Base-by-base conservation (phyloP, 106 monocot species). In the Dendrobium chrysotoxum region DNA sequence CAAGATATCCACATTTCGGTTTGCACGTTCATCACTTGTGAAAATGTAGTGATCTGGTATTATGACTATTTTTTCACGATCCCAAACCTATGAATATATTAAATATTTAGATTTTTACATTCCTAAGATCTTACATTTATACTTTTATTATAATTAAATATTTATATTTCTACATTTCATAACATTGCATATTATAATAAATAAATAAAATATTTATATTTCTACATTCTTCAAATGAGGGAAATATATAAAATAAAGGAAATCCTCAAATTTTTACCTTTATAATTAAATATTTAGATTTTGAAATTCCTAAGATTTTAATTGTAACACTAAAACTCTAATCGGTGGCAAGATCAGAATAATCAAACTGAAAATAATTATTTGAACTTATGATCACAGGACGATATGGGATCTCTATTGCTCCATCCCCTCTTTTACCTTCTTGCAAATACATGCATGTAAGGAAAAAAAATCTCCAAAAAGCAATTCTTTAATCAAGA, bases 41-140 rank as follows among this genome's bases (percentile, higher is more conserved):
- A 98, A 98, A 53, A 94, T 98, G 84, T 98, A 98, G 78, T 98
- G 97, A 83, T 98, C 97, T 68, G 97, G 97, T 82, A 98, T 98
- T 40, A 98, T 89, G 25, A 98, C 89, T 79, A 98, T 86, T 84
- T 94, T 98, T 79, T 98, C 94, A 77, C 88, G 88, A 82, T 98
- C 88, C 97, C 97, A 98, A 57, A 98, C 97, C 96, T 96, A 81
- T 39, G 71, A 61, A 74, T 54, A 81, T 16, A 21, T 57, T 20
- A 53, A 53, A 70, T 35, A 35, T 35, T 35, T 35, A 35, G 35
- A 35, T 35, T 35, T 35, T 35, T 35, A 35, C 35, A 35, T 35
- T 35, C 35, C 35, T 35, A 35, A 35, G 35, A 35, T 35, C 35
- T 35, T 35, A 3, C 35, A 35, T 35, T 0, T 35, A 35, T 35